Base-by-base conservation (phyloP, 2,329 filamentous ascomycete genomes). In the Pseudocercospora musae region DNA sequence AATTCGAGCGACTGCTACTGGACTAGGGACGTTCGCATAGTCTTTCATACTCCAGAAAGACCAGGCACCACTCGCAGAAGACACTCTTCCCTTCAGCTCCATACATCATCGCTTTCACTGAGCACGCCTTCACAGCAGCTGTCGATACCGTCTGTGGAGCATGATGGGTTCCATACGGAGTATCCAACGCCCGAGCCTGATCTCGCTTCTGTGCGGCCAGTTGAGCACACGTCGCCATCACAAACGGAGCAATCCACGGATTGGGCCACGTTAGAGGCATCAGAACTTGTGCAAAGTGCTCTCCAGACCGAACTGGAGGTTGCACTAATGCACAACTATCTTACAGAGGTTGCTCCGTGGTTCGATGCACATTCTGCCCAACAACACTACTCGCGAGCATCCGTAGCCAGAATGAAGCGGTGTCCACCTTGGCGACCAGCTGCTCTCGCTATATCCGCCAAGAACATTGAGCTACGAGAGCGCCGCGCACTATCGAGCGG, bases 401-500 rank as follows among this genome's bases (percentile, higher is more conserved):
- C 58, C 31, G 59, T 64, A 2, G 33, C 55, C n/a, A 56, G 59
- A 13, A 64, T 64, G 62, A 27, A 62, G 33, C 58, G 50, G 21
- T 64, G 62, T 37, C 62, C 62, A 10, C 59, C 62, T 8, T 64
- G 62, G 62, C 59, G 62, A 11, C 59, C 62, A 25, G 62, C 62
- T 52, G 62, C 62, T 3, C 44, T 64, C 2, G 62, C 62, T 11
- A 55, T 64, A 6, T 64, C 62, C 0, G 62, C 62, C 6, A 64
- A 64, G 56, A 64, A 62, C 11, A 59, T 64, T 8, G 62, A 64
- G 33, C 27, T 64, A 25, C 37, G 62, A 18, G 59, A 59, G 37
- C 52, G 56, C 21, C 62, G 59, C 5, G 31, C 55, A 23, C 44
- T 64, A n/a, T 57, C 55, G 8, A 18, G 29, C 40, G 59, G 56